Evolutionary conservation across 129 eudicot species (phyloP), one percentile per base, ranked within the genome.

Genomic region (Saussurea involucrata): DNA sequence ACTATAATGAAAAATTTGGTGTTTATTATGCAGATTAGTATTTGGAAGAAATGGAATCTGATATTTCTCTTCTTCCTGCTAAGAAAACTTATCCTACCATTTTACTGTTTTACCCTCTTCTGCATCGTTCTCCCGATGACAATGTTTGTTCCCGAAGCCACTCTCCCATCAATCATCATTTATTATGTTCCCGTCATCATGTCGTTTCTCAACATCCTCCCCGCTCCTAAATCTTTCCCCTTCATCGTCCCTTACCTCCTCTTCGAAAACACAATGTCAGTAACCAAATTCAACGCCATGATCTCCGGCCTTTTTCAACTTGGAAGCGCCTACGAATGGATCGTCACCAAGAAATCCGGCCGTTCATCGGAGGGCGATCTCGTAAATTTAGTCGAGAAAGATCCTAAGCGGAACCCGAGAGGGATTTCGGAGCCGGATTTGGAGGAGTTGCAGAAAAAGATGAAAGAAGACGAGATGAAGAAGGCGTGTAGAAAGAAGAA

Each of bases 281-380:
- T 92, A 5, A 92, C 98, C 69, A 90, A 92, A 81, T 92, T 92
- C 85, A 92, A 90, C 32, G 98, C 98, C 73, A 90, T 92, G 98
- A 85, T 92, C 36, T 92, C 94, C 7, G 96, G 98, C 28, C 85
- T 90, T 44, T 92, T 92, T 76, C 98, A 92, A 42, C 88, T 88
- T 12, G 92, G 96, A 69, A 90, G 89, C 68, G 92, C 98, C 0
- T 92, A 92, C 12, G 96, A 90, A 75, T 90, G 98, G 98, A 89
- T 90, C 2, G 98, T 92, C 21, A 92, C 96, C 61, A 92, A 92
- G 86, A 92, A 92, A 84, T 92, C 96, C 0, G 98, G 98, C 1
- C 96, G 98, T 13, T 88, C 96, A 60, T 92, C 98, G 1, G 96
- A 90, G 78, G 96, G 94, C 6, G 96, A 90, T 78, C 92, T 92